These are phyloP conservation scores for Microcyclospora tardicrescens DNA, from an alignment of 2,329 filamentous ascomycete genomes.

Conservation along the genomic window DNA sequence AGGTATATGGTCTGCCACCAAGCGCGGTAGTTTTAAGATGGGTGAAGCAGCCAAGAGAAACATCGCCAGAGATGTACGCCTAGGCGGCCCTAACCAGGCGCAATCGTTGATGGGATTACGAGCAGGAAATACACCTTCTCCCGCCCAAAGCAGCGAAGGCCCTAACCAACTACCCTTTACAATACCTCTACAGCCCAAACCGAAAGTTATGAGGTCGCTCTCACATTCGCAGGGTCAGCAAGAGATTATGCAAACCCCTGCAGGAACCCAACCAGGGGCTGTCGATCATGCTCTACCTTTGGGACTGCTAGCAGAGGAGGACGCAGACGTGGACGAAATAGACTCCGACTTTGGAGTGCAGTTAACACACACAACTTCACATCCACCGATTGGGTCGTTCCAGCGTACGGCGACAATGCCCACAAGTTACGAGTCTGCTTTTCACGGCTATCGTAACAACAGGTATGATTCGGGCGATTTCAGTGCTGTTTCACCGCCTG, in stretches of 20 bases:
- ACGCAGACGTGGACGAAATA: conserved; percentile 10
- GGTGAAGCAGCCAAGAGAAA: conserved; percentile 17
- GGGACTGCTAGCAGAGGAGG: conserved; percentile 18
- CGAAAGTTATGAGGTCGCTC: conserved; percentile 87
- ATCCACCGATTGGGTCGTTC: conserved; percentile 18
- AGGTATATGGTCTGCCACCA: conserved; percentile 21
- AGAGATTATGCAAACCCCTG: conserved; percentile 8
- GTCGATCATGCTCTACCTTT: conserved; percentile 14
- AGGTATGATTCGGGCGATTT: conserved; percentile 1
- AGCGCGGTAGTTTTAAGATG: conserved; percentile 21
- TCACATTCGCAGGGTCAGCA: conserved; percentile 61
- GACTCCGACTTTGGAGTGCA: conserved; percentile 13
- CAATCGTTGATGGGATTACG: conserved; percentile 4
- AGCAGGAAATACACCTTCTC: conserved; percentile 25
- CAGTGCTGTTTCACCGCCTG: conserved; percentile 3
- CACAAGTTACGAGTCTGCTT: conserved; percentile 9
- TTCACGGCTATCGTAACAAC: conserved; percentile 2
- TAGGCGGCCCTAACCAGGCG: conserved; percentile 35
- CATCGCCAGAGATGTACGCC: conserved; percentile 18
- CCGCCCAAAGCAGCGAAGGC: conserved; percentile 22
- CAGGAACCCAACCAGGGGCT: conserved; percentile 2
- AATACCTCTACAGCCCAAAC: conserved; percentile 77
- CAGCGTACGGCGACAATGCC: conserved; percentile 21
- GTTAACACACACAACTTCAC: conserved; percentile 21
- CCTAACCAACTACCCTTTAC: conserved; percentile 62